A percentile compares a stretch with the other conserved stretches of the same genome.
These are phyloP conservation scores for Karstenula rhodostoma DNA, from an alignment of 2,329 filamentous ascomycete species.

Conservation along the genomic window DNA sequence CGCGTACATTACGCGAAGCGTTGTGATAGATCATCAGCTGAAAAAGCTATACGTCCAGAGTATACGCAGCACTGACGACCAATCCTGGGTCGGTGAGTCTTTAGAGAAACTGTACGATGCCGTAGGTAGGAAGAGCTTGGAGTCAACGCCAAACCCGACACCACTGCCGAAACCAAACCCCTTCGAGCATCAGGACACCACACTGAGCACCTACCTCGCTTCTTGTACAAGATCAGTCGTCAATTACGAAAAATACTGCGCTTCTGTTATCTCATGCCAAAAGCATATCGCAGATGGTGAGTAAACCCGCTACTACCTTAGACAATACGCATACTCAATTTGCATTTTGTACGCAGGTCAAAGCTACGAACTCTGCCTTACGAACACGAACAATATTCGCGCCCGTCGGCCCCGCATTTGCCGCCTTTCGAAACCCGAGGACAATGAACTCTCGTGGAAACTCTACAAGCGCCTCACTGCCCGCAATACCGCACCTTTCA, in stretches of 20 bases:
- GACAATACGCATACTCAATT: neutral
- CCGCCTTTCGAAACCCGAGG: slow-evolving; percentile 40
- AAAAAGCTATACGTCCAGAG: slow-evolving; percentile 72
- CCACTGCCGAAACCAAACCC: slow-evolving; percentile 36
- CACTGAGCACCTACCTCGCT: slow-evolving; percentile 38
- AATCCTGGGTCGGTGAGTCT: slow-evolving; percentile 57
- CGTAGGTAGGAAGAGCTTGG: slow-evolving; percentile 36
- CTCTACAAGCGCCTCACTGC: slow-evolving; percentile 75
- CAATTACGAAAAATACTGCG: slow-evolving; percentile 62
- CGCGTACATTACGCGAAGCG: slow-evolving; percentile 77
- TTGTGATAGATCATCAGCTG: slow-evolving; percentile 77
- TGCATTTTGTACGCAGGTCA: slow-evolving; percentile 51
- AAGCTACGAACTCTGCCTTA: slow-evolving; percentile 87
- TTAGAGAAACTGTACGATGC: slow-evolving; percentile 41
- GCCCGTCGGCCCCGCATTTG: slow-evolving; percentile 34
- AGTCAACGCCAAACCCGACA: slow-evolving; percentile 39
- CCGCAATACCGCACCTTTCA: slow-evolving; percentile 83
- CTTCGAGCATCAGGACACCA: slow-evolving; percentile 36
- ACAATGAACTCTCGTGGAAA: slow-evolving; percentile 63
- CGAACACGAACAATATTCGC: slow-evolving; percentile 73
- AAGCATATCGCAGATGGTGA: slow-evolving; percentile 72
- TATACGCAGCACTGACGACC: slow-evolving; percentile 57
- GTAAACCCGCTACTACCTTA: neutral
- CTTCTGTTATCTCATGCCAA: slow-evolving; percentile 74
- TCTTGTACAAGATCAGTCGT: slow-evolving; percentile 28